Percentiles rank a stretch among this genome's conserved stretches.
These are phyloP conservation scores for Hypomyces rosellus DNA, from an alignment of 2,329 filamentous ascomycete species.

Conservation along the genomic window DNA sequence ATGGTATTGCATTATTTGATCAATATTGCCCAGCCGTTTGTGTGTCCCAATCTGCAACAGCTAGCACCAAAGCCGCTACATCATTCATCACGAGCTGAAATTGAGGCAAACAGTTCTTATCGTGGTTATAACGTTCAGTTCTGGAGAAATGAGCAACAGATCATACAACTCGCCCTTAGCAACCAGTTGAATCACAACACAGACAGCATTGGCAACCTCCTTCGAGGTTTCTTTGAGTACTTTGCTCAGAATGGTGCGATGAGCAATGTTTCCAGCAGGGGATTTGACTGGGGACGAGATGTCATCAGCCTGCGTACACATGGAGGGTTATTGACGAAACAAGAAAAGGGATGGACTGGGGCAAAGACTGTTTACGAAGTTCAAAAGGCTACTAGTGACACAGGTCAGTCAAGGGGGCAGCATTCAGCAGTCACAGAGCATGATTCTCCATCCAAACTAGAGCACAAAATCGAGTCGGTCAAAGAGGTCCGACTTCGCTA, in stretches of 20 bases:
- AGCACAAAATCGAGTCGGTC: conserved; percentile 33
- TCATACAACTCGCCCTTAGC: conserved; percentile 51
- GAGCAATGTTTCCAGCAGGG: conserved; percentile 42
- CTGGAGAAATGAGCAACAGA: conserved; percentile 68
- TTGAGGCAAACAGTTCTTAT: conserved; percentile 32
- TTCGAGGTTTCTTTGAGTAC: conserved; percentile 85
- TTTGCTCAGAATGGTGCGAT: conserved; percentile 59
- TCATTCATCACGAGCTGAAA: conserved; percentile 18
- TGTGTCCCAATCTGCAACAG: conserved; percentile 76
- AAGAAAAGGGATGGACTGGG: conserved; percentile 79
- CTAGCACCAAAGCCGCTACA: conserved; percentile 39
- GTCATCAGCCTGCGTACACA: conserved; percentile 70
- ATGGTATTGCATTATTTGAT: conserved; percentile 90
- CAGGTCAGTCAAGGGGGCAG: background rate
- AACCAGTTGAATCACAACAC: conserved; percentile 61
- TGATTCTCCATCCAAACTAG: conserved; percentile 11
- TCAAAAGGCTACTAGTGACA: conserved; percentile 19
- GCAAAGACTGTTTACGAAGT: conserved; percentile 63
- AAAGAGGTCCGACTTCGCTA: conserved; percentile 75
- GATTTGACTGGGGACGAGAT: conserved; percentile 75
- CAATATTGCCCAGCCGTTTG: conserved; percentile 72
- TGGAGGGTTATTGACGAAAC: conserved; percentile 66
- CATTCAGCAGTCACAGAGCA: conserved; percentile 1
- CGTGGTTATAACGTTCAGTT: conserved; percentile 69
- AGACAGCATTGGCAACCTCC: conserved; percentile 62